These are phyloP conservation scores for Candida oleophila DNA, from an alignment of 805 yeast genomes.

Conservation along the genomic window DNA sequence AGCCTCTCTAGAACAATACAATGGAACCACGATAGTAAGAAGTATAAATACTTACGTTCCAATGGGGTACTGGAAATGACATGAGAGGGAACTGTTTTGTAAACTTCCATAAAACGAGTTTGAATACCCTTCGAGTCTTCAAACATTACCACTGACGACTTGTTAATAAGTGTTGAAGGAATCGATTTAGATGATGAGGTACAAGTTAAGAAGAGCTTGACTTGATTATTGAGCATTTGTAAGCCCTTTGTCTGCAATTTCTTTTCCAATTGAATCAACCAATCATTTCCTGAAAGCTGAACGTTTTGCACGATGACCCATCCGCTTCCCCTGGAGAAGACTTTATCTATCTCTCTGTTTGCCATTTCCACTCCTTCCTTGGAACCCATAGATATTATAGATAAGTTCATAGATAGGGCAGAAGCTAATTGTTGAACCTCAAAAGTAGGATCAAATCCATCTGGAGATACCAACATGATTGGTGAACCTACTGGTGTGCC, in stretches of 20 bases:
- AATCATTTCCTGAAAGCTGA: slow-evolving; percentile 59
- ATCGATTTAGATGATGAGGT: slow-evolving; percentile 33
- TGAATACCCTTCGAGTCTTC: slow-evolving; percentile 67
- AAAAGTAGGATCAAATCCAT: slow-evolving; percentile 66
- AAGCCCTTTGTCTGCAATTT: slow-evolving; percentile 24
- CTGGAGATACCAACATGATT: slow-evolving; percentile 55
- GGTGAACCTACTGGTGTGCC: slow-evolving; percentile 24
- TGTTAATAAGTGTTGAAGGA: slow-evolving; percentile 53
- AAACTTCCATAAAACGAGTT: slow-evolving; percentile 41
- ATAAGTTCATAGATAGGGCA: slow-evolving; percentile 20
- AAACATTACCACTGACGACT: slow-evolving; percentile 53
- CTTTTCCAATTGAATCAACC: slow-evolving; percentile 59
- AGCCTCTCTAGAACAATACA: slow-evolving; percentile 58
- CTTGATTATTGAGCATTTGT: slow-evolving; percentile 24
- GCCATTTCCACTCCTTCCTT: slow-evolving; percentile 61
- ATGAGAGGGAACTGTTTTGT: slow-evolving; percentile 19
- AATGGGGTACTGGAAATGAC: slow-evolving; percentile 26
- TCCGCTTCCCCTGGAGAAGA: slow-evolving; percentile 45
- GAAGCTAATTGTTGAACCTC: slow-evolving; percentile 48
- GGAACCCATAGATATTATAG: slow-evolving; percentile 70
- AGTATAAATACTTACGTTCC: slow-evolving; percentile 48
- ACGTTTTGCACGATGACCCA: slow-evolving; percentile 84
- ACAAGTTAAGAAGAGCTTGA: slow-evolving; percentile 68
- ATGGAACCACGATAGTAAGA: slow-evolving; percentile 70
- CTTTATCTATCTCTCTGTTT: slow-evolving; percentile 43